A percentile compares a stretch with the other conserved stretches of the same genome.
phyloP scores from a whole-genome alignment of 129 eudicot species.

The Centella asiatica region DNA sequence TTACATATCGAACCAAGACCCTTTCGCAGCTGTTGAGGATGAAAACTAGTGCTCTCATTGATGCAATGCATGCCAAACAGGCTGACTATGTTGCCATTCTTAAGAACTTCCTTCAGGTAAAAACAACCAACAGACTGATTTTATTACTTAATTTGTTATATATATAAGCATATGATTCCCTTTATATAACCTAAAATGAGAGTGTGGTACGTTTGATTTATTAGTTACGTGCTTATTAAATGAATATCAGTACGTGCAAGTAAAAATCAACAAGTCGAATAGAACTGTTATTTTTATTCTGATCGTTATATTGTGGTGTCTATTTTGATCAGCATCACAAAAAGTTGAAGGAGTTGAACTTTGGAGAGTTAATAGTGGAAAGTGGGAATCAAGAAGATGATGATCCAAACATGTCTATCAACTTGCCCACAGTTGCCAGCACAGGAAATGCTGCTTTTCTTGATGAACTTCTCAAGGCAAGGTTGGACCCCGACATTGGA shows the following conservation, averaged over 20 bases:
- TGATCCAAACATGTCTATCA: constrained; percentile 66
- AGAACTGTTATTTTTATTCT: too few species aligned
- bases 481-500: constrained; percentile 71
- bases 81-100: constrained; percentile 68
- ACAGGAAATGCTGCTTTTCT: constrained; percentile 91
- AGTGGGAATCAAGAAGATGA: constrained; percentile 61
- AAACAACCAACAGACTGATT: too few species aligned
- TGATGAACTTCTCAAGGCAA: constrained; percentile 79
- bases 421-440: constrained; percentile 64
- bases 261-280: background rate
- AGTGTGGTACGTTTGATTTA: too few species aligned
- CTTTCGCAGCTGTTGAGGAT: constrained; percentile 70
- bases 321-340: constrained; percentile 61
- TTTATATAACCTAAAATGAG: too few species aligned
- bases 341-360: constrained; percentile 54
- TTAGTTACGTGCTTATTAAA: too few species aligned
- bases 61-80: constrained; percentile 70
- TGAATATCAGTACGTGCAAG: background rate
- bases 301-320: background rate
- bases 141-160: too few species aligned
- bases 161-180: too few species aligned
- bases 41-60: constrained; percentile 56
- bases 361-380: constrained; percentile 56
- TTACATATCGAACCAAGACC: constrained; percentile 75
- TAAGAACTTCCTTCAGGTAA: constrained; percentile 77